Conservation (phyloP, 2,329 filamentous ascomycete species). For the Aspergillus sp. region DNA sequence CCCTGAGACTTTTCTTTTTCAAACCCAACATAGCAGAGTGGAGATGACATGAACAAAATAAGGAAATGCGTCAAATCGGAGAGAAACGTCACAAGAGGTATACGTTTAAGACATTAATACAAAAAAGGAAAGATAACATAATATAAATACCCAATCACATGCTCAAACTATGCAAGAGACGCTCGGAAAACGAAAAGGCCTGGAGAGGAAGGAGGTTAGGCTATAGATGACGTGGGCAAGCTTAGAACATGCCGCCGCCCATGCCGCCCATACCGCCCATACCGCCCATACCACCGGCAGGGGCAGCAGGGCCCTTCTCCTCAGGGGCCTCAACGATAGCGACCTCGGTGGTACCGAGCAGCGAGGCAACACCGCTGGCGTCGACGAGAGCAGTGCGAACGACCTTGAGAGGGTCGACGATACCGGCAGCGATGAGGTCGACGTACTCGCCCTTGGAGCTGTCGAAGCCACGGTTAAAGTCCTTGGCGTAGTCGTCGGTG, state of each 20-base stretch:
- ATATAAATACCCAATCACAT: constrained; percentile 17
- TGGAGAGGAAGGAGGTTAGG: constrained; percentile 14
- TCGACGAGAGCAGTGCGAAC: constrained; percentile 94
- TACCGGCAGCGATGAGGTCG: constrained; percentile 95
- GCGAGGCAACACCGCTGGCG: constrained; percentile 89
- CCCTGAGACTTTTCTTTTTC: constrained; percentile 17
- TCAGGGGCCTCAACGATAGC: constrained; percentile 94
- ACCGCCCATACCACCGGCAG: constrained; percentile 45
- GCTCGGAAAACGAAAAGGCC: constrained; percentile 19
- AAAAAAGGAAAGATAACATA: constrained; percentile 16
- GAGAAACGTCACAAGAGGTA: constrained; percentile 6
- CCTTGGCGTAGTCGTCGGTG: constrained; percentile 78
- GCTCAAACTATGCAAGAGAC: constrained; percentile 31
- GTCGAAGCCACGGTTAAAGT: constrained; percentile 99
- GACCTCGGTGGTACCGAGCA: constrained; percentile 96
- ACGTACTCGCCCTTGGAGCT: constrained; percentile 96
- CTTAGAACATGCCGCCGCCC: constrained; percentile 58
- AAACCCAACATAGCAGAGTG: constrained; percentile 18
- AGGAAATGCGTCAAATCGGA: constrained; percentile 2
- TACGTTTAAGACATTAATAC: constrained; percentile 20
- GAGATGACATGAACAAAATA: constrained; percentile 13
- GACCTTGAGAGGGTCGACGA: constrained; percentile 98
- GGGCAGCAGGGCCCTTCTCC: constrained; percentile 64
- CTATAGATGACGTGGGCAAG: constrained; percentile 5
- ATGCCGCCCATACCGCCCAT: constrained; percentile 58